Evolutionary conservation across 768 basidiomycete species (phyloP).

Genomic region (Auriscalpium microsporum): DNA sequence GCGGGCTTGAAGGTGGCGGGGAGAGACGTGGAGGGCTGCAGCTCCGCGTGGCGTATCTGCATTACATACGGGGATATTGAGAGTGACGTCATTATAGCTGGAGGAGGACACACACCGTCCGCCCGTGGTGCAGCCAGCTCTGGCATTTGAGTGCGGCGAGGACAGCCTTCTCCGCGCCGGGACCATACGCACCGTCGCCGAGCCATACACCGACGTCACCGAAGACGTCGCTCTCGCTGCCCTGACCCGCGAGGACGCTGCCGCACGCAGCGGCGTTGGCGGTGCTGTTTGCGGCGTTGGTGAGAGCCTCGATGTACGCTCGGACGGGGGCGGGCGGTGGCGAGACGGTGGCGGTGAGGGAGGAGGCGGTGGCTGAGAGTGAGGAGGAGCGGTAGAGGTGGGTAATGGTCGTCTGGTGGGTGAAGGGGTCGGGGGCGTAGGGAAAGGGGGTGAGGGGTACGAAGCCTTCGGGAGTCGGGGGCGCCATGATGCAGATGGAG

Average conservation of each 20-base stretch:
- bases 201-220: slow-evolving; percentile 48
- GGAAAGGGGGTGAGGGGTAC: neutral
- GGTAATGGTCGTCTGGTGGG: slow-evolving; percentile 9
- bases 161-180: slow-evolving; percentile 23
- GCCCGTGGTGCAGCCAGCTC: slow-evolving; percentile 1
- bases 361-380: neutral
- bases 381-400: slow-evolving; percentile 13
- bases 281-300: slow-evolving; percentile 28
- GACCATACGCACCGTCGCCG: slow-evolving; percentile 31
- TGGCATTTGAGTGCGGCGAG: slow-evolving; percentile 22
- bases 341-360: slow-evolving; percentile 7
- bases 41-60: slow-evolving; percentile 7
- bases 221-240: slow-evolving; percentile 51
- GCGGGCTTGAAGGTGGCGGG: slow-evolving; percentile 4
- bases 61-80: neutral
- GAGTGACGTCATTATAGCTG: neutral
- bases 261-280: slow-evolving; percentile 35
- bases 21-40: slow-evolving; percentile 10
- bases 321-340: slow-evolving; percentile 6
- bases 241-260: slow-evolving; percentile 44
- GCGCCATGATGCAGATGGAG: neutral
- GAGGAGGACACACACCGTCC: slow-evolving; percentile 3
- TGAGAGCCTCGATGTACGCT: slow-evolving; percentile 23
- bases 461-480: neutral
- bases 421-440: slow-evolving; percentile 2